Evolutionary conservation across 257 asterid species (phyloP).

Genomic region (Echites panduratus): DNA sequence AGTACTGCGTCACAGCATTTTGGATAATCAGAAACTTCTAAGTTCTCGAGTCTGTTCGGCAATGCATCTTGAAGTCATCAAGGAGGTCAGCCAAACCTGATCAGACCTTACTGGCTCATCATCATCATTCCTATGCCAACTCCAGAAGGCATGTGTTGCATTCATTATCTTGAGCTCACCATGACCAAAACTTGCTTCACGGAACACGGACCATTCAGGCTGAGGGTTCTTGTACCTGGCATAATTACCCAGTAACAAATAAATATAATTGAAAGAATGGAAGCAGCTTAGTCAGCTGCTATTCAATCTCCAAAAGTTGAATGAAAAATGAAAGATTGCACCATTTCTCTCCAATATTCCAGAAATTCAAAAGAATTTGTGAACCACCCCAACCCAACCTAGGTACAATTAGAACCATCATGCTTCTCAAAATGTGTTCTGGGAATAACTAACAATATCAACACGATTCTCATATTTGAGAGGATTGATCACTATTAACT

Average conservation of each 20-base stretch:
- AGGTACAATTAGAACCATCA: too few relatives aligned
- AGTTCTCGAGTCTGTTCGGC: constrained; percentile 24
- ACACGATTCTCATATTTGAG: not conserved
- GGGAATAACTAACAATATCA: too few relatives aligned
- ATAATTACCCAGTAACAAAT: constrained; percentile 5
- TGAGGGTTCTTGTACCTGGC: constrained; percentile 53
- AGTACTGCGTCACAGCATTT: not conserved
- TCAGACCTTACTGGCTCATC: constrained; percentile 76
- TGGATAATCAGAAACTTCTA: constrained; percentile 33
- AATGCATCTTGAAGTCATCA: constrained; percentile 47
- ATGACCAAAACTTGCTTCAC: constrained; percentile 96
- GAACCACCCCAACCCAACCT: too few relatives aligned
- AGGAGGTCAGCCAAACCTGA: constrained; percentile 63
- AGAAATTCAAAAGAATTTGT: not conserved
- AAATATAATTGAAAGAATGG: not conserved
- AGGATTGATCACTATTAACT: not conserved
- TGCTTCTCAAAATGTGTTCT: too few relatives aligned
- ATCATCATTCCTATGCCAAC: constrained; percentile 90
- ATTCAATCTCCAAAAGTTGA: not conserved
- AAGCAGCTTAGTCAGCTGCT: not conserved
- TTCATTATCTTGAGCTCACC: constrained; percentile 71
- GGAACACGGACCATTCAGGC: constrained; percentile 84
- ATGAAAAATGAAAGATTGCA: not conserved
- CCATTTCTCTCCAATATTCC: not conserved
- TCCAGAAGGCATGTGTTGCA: constrained; percentile 84